phyloP scores from a whole-genome alignment of 1,284 basidiomycete genomes.

The Melampsora americana region DNA sequence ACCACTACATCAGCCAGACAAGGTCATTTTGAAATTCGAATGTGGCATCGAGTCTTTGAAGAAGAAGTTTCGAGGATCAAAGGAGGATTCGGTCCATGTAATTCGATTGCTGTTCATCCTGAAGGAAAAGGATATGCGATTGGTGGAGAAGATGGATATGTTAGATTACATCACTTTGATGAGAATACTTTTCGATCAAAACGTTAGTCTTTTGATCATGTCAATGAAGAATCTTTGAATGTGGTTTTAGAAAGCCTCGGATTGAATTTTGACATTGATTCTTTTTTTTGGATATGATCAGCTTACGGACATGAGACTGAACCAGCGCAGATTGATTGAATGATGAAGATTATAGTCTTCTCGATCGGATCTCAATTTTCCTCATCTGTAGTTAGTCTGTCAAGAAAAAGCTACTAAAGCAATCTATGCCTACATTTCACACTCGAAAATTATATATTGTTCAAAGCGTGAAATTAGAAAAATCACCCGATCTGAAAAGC shows the following conservation, averaged over 20 bases:
- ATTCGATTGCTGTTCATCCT: conserved; percentile 94
- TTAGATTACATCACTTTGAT: conserved; percentile 68
- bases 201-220: conserved; percentile 48
- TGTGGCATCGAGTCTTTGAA: conserved; percentile 98
- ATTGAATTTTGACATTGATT: not conserved
- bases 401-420: too few relatives aligned
- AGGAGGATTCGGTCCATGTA: conserved; percentile 93
- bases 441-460: too few relatives aligned
- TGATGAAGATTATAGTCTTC: too few relatives aligned
- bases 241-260: not conserved
- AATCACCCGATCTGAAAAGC: too few relatives aligned
- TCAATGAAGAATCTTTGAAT: not conserved
- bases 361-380: too few relatives aligned
- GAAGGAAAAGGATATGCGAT: conserved; percentile 84
- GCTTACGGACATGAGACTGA: conserved; percentile 41
- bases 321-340: conserved; percentile 35
- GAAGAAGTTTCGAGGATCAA: conserved; percentile 97
- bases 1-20: conserved; percentile 89
- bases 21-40: conserved; percentile 96
- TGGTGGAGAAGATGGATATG: conserved; percentile 93
- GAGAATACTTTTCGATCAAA: conserved; percentile 20
- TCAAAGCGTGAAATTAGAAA: too few relatives aligned
- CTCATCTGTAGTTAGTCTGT: too few relatives aligned
- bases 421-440: too few relatives aligned
- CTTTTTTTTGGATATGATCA: too few relatives aligned